Base-by-base conservation (phyloP, 495 filamentous ascomycete species). In the Geoglossum glabrum region DNA sequence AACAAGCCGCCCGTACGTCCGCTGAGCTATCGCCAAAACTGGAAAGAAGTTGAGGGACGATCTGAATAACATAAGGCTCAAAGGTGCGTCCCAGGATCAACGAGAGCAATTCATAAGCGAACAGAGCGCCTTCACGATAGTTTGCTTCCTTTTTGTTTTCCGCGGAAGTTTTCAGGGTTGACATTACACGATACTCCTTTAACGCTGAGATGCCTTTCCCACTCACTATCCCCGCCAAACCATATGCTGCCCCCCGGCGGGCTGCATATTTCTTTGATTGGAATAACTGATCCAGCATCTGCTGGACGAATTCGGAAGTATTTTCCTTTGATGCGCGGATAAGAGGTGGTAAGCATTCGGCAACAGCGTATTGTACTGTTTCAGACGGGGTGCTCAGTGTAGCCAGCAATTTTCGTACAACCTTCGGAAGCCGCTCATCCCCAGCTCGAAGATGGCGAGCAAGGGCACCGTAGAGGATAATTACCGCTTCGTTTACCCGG, bases 351-450 rank as follows among this genome's bases (percentile, higher is more conserved):
- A 98, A 73, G 65, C 92, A 98, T 60, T 87, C 86, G 6, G 92
- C 87, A 15, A 96, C 87, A 25, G 92, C 92, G 64, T 92, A 95
- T 67, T 98, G 92, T 3, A 98, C 92, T 9, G 85, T 84, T 66
- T 98, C 92, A 3, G 90, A 96, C n/a, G 92, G 92, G 9, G 90
- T 97, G 64, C 83, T 86, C 28, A 98, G 74, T 6, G 93, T 93
- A 25, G 77, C 79, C 34, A 97, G 76, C 19, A 98, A 73, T 57
- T 87, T 79, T 59, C 87, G 80, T 31, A 97, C 79, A 51, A 96
- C 90, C 11, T 82, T 80, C 8, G 86, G 86, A 45, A 97, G 76
- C 58, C 92, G 86, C 55, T 78, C 69, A 65, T 98, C 92, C 7
- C 88, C 86, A 1, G 80, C 71, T 60, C 84, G 82, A 45, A 98